Evolutionary conservation across 805 yeast species (phyloP), one percentile per base, ranked within the genome.

Genomic region (Pichia heedii): DNA sequence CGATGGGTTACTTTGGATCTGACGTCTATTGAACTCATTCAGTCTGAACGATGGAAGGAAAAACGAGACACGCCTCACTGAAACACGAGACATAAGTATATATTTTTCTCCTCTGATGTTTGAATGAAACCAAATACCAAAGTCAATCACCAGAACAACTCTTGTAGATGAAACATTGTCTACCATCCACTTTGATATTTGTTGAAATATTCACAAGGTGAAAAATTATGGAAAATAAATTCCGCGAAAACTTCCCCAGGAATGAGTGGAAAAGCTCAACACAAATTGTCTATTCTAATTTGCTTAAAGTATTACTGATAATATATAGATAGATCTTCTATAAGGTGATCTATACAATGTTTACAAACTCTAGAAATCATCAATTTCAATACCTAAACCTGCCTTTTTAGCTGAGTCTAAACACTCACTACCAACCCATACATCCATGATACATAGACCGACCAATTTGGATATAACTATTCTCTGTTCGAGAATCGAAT

Each of bases 371-470:
- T 44, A 63, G 44, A 66, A 65, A 6, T 63, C 62, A 3, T 50
- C 58, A 12, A 62, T 50, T 1, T 50, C 59, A 3, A 53, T 29
- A 10, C 73, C 74, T n/a, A 62, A 16, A 4, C 51, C 47, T 24
- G 37, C 29, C n/a, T 40, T 24, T 12, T 41, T 49, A 12, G 70
- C 67, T 30, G 45, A 47, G 3, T 57, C 47, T 29, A 73, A 48
- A 22, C 77, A 56, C 21, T 61, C 57, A 24, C 69, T 63, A 1
- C 77, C 84, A 11, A 77, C 69, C 22, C 72, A 60, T 5, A 77
- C 64, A 53, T 80, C 85, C 84, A 80, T 79, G 22, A 78, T 71
- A 41, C 81, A 73, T 33, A 79, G 58, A 0, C 86, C 85, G 7
- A 79, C 85, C 19, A 79, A 57, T 54, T 79, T 80, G 41, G 65